Evolutionary conservation across 345 rosid species (phyloP).

Genomic region (Rubroshorea leprosula): DNA sequence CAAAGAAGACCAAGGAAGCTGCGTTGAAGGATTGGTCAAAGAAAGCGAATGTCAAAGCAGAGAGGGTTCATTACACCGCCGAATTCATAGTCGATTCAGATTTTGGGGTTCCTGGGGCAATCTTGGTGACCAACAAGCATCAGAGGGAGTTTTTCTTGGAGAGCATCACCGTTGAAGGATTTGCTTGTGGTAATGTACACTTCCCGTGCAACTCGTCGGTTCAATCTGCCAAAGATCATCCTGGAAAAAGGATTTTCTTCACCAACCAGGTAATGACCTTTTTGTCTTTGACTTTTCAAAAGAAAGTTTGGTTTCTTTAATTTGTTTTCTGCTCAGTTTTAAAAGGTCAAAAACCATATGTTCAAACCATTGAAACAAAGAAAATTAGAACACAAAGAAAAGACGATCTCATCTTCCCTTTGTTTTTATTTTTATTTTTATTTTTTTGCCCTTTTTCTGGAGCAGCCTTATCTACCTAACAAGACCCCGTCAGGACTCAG

Average conservation of each 20-base stretch:
- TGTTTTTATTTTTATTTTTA: not conserved
- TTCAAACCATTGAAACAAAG: too few relatives aligned
- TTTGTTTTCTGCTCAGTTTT: too few relatives aligned
- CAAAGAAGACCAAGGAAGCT: conserved; percentile 76
- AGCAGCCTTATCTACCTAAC: conserved; percentile 80
- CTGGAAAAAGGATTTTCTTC: conserved; percentile 69
- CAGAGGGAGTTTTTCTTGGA: conserved; percentile 86
- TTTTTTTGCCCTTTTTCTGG: not conserved
- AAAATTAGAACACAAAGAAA: not conserved
- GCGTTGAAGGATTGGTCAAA: conserved; percentile 78
- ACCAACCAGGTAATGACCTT: conserved; percentile 56
- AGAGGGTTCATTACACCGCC: conserved; percentile 80
- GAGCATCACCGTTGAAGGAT: conserved; percentile 80
- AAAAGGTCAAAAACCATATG: too few relatives aligned
- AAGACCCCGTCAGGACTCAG: conserved; percentile 78
- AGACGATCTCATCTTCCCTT: not conserved
- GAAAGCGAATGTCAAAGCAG: conserved; percentile 67
- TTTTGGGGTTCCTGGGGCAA: conserved; percentile 87
- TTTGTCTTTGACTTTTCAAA: not conserved
- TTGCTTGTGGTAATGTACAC: conserved; percentile 75
- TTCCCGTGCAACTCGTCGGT: conserved; percentile 98
- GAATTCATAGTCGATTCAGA: conserved; percentile 67
- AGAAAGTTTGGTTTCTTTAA: too few relatives aligned
- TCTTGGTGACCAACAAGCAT: conserved; percentile 78
- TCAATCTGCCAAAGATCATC: conserved; percentile 62